A percentile compares a stretch with the other conserved stretches of the same genome.
Conservation (phyloP, 108 stramenopile species). For the Stephanodiscus minutulus region DNA sequence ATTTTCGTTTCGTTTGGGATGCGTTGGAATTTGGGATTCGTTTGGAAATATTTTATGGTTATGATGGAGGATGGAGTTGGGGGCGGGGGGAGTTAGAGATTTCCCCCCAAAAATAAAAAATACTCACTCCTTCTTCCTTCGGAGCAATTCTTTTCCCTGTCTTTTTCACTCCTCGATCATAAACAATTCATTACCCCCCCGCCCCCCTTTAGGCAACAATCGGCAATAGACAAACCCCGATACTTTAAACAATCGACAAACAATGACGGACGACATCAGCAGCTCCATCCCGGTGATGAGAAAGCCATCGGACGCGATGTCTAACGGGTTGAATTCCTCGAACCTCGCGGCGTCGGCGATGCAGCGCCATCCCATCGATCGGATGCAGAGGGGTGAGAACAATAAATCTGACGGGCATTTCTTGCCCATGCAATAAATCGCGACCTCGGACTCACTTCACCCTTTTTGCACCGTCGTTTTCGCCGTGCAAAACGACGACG, state of each 20-base stretch:
- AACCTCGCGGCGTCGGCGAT: conserved; percentile 73
- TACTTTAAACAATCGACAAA: not conserved
- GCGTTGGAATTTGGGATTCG: no score
- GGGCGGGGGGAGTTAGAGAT: no score
- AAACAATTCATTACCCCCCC: no score
- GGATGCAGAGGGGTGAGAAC: conserved; percentile 70
- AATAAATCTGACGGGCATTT: no score
- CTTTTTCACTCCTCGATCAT: no score
- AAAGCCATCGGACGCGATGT: conserved; percentile 75
- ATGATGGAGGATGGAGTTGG: no score
- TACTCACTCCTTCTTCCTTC: no score
- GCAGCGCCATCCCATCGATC: conserved; percentile 78
- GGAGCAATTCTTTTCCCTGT: not conserved
- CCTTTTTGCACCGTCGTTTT: not conserved
- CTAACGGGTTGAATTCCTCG: conserved; percentile 73
- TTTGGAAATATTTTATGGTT: no score
- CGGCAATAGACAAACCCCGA: no score
- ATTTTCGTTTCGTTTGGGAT: conserved; percentile 7
- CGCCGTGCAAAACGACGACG: not conserved
- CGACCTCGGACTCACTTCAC: not conserved
- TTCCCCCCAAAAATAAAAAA: no score
- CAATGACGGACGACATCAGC: conserved; percentile 16
- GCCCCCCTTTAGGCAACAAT: no score
- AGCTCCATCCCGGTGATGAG: conserved; percentile 78
- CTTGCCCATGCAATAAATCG: no score